Conservation (phyloP, 495 filamentous ascomycete genomes). For the Cudoniella acicularis region DNA sequence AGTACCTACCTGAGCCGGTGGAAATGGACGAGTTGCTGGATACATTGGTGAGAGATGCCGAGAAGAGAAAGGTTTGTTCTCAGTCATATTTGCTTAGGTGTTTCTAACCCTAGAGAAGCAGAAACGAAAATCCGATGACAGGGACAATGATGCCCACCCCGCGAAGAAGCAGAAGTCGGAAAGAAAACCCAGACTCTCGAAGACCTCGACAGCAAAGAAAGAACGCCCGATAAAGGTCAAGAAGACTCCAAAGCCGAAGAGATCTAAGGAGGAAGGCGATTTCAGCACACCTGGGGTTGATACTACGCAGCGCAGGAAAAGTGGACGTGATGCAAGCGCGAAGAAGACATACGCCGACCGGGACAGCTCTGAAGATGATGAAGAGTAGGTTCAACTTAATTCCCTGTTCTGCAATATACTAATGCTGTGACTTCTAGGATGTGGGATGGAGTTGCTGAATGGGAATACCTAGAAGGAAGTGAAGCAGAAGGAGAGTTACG, state of each 20-base stretch:
- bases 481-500: background rate
- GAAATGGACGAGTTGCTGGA: slow-evolving; percentile 65
- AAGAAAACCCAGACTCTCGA: slow-evolving; percentile 18
- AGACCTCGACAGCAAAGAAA: slow-evolving; percentile 33
- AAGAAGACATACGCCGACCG: slow-evolving; percentile 43
- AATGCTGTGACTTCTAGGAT: too few relatives aligned
- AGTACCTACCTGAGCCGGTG: slow-evolving; percentile 76
- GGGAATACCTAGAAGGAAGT: slow-evolving; percentile 37
- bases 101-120: slow-evolving; percentile 8
- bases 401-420: too few relatives aligned
- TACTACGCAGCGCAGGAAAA: slow-evolving; percentile 45
- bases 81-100: slow-evolving; percentile 1
- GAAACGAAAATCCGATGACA: slow-evolving; percentile 48
- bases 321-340: slow-evolving; percentile 41
- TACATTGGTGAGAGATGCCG: slow-evolving; percentile 42
- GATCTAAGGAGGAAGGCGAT: slow-evolving; percentile 30
- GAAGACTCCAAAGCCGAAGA: slow-evolving; percentile 35
- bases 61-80: slow-evolving; percentile 42
- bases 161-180: slow-evolving; percentile 30
- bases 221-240: slow-evolving; percentile 26
- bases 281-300: slow-evolving; percentile 26
- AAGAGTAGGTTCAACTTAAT: slow-evolving; percentile 33
- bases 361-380: slow-evolving; percentile 49
- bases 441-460: slow-evolving; percentile 50
- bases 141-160: slow-evolving; percentile 34